Conservation (phyloP, 2,329 filamentous ascomycete species). For the Grosmannia clavigera region DNA sequence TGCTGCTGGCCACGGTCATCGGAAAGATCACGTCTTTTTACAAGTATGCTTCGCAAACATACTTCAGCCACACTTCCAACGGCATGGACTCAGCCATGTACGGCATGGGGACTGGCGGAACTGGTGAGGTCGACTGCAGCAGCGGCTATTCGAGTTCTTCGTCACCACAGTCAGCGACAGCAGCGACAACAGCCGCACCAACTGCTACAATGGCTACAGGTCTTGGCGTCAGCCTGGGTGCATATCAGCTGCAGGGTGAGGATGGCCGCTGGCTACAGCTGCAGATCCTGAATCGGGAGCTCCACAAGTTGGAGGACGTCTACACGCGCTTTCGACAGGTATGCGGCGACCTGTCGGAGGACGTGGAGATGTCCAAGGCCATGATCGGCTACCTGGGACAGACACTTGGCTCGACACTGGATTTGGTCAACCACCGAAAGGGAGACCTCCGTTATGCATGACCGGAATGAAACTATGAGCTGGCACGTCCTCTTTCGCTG, state of each 20-base stretch:
- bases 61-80: conserved; percentile 19
- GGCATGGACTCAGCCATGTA: neutral
- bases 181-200: neutral
- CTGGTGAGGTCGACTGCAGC: neutral
- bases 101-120: conserved; percentile 5
- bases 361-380: conserved; percentile 30
- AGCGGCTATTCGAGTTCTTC: neutral
- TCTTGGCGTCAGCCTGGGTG: conserved; percentile 29
- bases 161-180: neutral
- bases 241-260: conserved; percentile 32
- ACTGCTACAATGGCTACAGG: conserved; percentile 8
- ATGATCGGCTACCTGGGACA: conserved; percentile 33
- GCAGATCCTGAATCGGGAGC: conserved; percentile 34
- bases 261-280: conserved; percentile 34
- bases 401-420: conserved; percentile 28
- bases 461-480: neutral
- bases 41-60: conserved; percentile 26
- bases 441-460: conserved; percentile 19
- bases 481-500: neutral
- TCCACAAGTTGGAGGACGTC: conserved; percentile 33
- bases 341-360: conserved; percentile 25
- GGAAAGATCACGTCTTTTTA: conserved; percentile 35
- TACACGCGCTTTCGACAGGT: conserved; percentile 31
- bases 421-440: conserved; percentile 26
- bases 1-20: conserved; percentile 37